These are phyloP conservation scores for Aspergillus fischeri DNA, from an alignment of 2,329 filamentous ascomycete species.

Conservation along the genomic window DNA sequence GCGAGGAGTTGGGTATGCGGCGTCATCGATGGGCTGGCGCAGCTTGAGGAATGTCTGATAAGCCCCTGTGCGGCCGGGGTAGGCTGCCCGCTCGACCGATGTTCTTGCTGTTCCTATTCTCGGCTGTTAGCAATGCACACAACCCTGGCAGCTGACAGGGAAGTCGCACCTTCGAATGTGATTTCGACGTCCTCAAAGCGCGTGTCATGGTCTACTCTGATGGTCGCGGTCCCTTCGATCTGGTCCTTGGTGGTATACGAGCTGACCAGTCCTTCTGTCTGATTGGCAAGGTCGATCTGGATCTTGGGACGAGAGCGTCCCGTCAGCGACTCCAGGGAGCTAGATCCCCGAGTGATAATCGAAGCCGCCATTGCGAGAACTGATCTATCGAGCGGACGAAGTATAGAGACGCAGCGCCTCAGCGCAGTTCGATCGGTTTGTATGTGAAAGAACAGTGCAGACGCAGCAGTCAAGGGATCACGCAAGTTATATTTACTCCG, in stretches of 20 bases:
- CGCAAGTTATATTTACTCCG: background rate
- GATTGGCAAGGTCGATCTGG: slow-evolving; percentile 26
- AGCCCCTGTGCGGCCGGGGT: slow-evolving; percentile 53
- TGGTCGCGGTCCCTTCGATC: slow-evolving; percentile 51
- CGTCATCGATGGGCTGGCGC: slow-evolving; percentile 54
- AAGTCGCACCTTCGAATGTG: slow-evolving; percentile 50
- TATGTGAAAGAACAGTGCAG: background rate
- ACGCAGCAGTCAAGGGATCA: background rate
- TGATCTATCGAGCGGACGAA: background rate
- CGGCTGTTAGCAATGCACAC: slow-evolving; percentile 3
- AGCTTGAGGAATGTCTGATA: slow-evolving; percentile 60
- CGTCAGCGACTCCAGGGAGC: slow-evolving; percentile 24
- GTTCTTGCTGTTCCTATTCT: slow-evolving; percentile 47
- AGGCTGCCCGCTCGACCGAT: slow-evolving; percentile 53
- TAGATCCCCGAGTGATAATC: slow-evolving; percentile 22
- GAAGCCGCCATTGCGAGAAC: slow-evolving; percentile 18
- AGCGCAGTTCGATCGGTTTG: background rate
- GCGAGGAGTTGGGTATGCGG: slow-evolving; percentile 52
- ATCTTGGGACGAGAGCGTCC: slow-evolving; percentile 28
- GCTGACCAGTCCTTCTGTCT: slow-evolving; percentile 36
- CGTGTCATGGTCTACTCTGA: slow-evolving; percentile 50
- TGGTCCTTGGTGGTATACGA: slow-evolving; percentile 56
- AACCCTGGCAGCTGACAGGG: background rate
- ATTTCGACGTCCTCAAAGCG: slow-evolving; percentile 57
- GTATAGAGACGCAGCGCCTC: slow-evolving; percentile 1